Evolutionary conservation across 495 filamentous ascomycete genomes (phyloP).

Genomic region (Podospora pseudopauciseta): DNA sequence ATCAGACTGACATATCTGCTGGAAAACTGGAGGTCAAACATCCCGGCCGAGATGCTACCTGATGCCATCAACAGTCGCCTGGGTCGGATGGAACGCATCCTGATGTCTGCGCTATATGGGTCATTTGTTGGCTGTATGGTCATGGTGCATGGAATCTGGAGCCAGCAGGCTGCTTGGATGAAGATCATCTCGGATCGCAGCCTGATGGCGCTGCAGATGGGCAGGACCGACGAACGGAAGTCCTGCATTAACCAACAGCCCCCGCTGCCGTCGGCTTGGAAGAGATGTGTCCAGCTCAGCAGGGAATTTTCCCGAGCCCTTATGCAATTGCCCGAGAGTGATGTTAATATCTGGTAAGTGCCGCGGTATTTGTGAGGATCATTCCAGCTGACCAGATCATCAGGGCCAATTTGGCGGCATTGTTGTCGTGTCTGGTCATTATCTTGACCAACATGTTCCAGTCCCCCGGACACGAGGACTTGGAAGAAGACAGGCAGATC

Average conservation of each 20-base stretch:
- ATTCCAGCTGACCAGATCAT: not conserved
- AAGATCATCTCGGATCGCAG: conserved; percentile 17
- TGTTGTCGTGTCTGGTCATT: conserved; percentile 31
- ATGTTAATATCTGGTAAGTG: conserved; percentile 31
- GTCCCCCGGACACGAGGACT: conserved; percentile 21
- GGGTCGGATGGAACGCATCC: conserved; percentile 19
- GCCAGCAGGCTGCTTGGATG: conserved; percentile 27
- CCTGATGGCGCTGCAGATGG: conserved; percentile 10
- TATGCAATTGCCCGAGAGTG: conserved; percentile 17
- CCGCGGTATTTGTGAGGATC: not conserved
- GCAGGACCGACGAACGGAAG: conserved; percentile 9
- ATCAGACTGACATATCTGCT: conserved; percentile 21
- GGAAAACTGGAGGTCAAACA: conserved; percentile 26
- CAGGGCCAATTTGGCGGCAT: conserved; percentile 31
- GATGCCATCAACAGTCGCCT: conserved; percentile 22
- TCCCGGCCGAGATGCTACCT: conserved; percentile 25
- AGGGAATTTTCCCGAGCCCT: conserved; percentile 26
- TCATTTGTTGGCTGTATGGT: conserved; percentile 27
- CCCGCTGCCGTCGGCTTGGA: conserved; percentile 25
- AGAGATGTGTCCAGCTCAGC: conserved; percentile 23
- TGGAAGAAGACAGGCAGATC: conserved; percentile 23
- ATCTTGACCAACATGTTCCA: conserved; percentile 30
- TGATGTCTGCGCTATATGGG: conserved; percentile 28
- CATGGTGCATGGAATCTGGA: conserved; percentile 29
- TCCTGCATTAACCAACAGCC: conserved; percentile 21